phyloP scores from a whole-genome alignment of 1,284 basidiomycete genomes.

The Boletus semigastroideus region DNA sequence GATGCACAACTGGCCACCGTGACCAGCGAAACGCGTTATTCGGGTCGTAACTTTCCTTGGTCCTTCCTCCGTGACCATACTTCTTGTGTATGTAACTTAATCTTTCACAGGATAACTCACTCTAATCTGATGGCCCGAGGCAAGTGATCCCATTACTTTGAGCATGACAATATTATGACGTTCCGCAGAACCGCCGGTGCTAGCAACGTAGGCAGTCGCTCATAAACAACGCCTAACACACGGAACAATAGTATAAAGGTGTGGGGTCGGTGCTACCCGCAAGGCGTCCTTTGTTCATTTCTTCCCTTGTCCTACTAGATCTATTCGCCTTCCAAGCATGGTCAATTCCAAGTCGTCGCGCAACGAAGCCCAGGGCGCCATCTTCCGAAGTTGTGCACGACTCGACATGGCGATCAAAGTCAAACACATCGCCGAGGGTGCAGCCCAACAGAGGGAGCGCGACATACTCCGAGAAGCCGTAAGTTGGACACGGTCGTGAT shows the following conservation, averaged over 20 bases:
- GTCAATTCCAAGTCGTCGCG: not conserved
- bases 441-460: not conserved
- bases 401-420: slow-evolving; percentile 3
- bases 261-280: not conserved
- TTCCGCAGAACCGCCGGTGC: no score
- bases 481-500: not conserved
- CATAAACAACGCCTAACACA: not conserved
- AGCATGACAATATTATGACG: no score
- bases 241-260: not conserved
- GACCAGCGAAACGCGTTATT: no score
- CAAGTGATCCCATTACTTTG: no score
- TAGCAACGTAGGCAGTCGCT: not conserved
- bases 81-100: no score
- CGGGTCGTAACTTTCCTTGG: no score
- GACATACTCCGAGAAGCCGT: slow-evolving; percentile 1
- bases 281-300: not conserved
- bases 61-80: no score
- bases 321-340: not conserved
- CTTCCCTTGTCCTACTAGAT: not conserved
- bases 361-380: not conserved
- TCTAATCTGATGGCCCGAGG: no score
- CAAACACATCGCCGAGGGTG: not conserved
- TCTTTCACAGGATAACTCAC: not conserved
- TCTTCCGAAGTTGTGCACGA: slow-evolving; percentile 8
- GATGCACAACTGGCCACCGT: no score